Conservation (phyloP, 176 grass and related monocot genomes). For the Rhynchospora tenuis region DNA sequence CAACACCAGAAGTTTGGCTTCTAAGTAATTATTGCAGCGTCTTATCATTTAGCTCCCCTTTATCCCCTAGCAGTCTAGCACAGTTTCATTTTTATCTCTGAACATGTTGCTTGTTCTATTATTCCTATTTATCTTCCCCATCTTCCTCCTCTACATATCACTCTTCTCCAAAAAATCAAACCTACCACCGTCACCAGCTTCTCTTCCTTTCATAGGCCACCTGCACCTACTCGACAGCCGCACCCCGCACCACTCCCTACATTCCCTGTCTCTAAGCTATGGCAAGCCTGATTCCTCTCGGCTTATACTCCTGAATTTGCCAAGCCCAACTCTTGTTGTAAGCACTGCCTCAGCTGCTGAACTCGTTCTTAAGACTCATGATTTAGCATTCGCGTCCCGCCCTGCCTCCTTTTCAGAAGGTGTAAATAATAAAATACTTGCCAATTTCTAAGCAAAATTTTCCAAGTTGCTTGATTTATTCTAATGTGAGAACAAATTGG, state of each 20-base stretch:
- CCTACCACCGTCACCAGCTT: constrained; percentile 57
- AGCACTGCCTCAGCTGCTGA: constrained; percentile 37
- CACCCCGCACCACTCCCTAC: constrained; percentile 43
- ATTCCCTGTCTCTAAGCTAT: constrained; percentile 26
- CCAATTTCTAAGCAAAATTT: background rate
- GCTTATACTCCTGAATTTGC: constrained; percentile 33
- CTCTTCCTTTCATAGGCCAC: constrained; percentile 50
- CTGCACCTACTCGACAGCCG: constrained; percentile 37
- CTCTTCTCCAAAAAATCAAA: constrained; percentile 12
- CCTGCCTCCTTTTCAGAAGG: constrained; percentile 11
- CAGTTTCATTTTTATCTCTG: background rate
- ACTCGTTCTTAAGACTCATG: constrained; percentile 51
- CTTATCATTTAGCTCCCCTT: background rate
- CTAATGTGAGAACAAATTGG: background rate
- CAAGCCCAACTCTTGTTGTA: constrained; percentile 37
- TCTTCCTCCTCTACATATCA: constrained; percentile 12
- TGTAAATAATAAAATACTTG: background rate
- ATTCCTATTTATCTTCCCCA: background rate
- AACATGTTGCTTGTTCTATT: constrained; percentile 4
- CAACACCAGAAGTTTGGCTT: background rate
- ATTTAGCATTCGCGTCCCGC: constrained; percentile 62
- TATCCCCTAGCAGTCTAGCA: background rate
- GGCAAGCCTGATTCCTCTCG: constrained; percentile 32
- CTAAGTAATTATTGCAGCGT: background rate
- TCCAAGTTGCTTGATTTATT: background rate